phyloP scores from a whole-genome alignment of 2,329 filamentous ascomycete species.

The Alternaria brassicae region DNA sequence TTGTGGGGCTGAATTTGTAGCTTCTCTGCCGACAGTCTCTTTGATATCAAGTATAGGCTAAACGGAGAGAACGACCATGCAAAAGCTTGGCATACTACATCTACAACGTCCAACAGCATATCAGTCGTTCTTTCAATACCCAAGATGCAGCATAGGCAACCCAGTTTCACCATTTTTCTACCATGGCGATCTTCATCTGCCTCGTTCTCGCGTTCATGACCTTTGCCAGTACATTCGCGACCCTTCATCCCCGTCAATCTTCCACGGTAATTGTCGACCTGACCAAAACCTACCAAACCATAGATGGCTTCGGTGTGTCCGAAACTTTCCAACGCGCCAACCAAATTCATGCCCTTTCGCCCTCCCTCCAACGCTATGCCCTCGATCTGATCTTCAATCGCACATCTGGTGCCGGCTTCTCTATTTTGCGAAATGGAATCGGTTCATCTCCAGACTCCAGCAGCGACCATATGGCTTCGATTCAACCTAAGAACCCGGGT shows the following conservation, averaged over 20 bases:
- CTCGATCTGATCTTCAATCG: constrained; percentile 57
- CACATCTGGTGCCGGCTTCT: constrained; percentile 55
- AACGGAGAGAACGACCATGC: background rate
- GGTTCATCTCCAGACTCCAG: constrained; percentile 54
- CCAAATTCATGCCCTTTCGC: constrained; percentile 52
- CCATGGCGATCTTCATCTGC: constrained; percentile 13
- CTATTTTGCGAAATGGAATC: constrained; percentile 57
- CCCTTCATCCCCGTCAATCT: constrained; percentile 21
- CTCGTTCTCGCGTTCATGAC: constrained; percentile 16
- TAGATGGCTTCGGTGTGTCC: constrained; percentile 58
- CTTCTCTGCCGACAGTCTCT: background rate
- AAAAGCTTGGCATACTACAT: constrained; percentile 1
- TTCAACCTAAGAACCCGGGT: constrained; percentile 37
- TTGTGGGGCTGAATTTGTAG: background rate
- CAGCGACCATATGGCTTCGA: constrained; percentile 49
- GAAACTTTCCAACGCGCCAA: constrained; percentile 57
- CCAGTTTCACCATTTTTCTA: background rate
- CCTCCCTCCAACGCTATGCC: constrained; percentile 49
- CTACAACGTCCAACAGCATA: background rate
- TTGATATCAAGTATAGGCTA: constrained; percentile 9
- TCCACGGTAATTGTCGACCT: constrained; percentile 53
- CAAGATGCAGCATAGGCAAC: background rate
- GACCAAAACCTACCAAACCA: constrained; percentile 55
- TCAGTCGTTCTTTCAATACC: background rate
- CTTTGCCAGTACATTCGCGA: background rate